These are phyloP conservation scores for Pisolithus tinctorius DNA, from an alignment of 768 basidiomycete genomes.

Conservation along the genomic window DNA sequence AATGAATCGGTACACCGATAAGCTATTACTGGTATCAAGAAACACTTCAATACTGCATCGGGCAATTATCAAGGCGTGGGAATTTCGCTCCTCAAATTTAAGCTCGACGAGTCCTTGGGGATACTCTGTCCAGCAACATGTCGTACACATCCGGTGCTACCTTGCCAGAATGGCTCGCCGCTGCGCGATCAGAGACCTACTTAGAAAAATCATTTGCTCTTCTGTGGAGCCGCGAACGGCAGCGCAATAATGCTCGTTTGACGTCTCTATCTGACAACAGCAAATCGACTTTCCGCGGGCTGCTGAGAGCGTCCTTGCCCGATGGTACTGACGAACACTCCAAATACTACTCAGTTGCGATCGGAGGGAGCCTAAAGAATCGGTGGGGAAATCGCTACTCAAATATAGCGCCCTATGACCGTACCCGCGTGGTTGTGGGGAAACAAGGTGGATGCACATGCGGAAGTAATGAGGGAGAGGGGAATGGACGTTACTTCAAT, in stretches of 20 bases:
- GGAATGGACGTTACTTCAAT: conserved; percentile 60
- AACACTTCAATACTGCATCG: no score
- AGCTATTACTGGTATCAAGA: conserved; percentile 5
- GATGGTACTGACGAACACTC: conserved; percentile 13
- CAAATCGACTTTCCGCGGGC: conserved; percentile 3
- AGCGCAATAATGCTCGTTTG: not conserved
- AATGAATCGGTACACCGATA: no score
- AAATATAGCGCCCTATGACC: conserved; percentile 75
- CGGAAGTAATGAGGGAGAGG: conserved; percentile 16
- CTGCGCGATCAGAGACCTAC: not conserved
- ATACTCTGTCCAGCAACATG: not conserved
- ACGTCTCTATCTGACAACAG: conserved; percentile 13
- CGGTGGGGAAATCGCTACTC: conserved; percentile 56
- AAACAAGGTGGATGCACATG: conserved; percentile 8
- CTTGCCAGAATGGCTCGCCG: not conserved
- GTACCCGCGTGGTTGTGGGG: conserved; percentile 61
- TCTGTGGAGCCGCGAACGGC: not conserved
- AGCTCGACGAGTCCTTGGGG: no score
- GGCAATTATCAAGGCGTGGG: no score
- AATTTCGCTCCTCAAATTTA: no score
- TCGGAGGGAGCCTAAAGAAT: conserved; percentile 43
- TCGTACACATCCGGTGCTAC: not conserved
- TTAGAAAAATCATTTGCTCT: not conserved
- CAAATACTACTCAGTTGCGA: conserved; percentile 50
- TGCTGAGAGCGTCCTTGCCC: not conserved